A percentile compares a stretch with the other conserved stretches of the same genome.
These are phyloP conservation scores for Pulicaria dysenterica DNA, from an alignment of 129 eudicot genomes.

Conservation along the genomic window DNA sequence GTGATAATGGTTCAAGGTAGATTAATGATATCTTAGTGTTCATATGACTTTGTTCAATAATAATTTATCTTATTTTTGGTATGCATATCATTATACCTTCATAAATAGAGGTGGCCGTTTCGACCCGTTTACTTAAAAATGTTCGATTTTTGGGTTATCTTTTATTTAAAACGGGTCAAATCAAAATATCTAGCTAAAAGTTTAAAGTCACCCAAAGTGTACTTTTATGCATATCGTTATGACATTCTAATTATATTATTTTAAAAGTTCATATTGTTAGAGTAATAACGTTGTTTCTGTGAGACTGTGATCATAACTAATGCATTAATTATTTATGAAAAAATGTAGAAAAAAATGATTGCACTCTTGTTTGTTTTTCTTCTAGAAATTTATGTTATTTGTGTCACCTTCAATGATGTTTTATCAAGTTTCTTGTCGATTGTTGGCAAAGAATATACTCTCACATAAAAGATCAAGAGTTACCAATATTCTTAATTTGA, in stretches of 20 bases:
- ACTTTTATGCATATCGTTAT: background rate
- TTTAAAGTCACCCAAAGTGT: background rate
- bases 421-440: background rate
- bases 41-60: conserved; percentile 7
- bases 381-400: background rate
- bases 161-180: background rate
- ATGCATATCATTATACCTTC: background rate
- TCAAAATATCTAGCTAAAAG: conserved; percentile 1
- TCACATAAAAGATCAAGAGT: conserved; percentile 2
- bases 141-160: background rate
- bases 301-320: background rate
- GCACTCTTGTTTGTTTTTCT: background rate
- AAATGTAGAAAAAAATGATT: background rate
- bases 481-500: conserved; percentile 26
- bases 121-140: background rate
- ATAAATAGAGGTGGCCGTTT: background rate
- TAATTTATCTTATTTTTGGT: background rate
- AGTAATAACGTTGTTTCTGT: background rate
- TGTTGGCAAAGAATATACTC: conserved; percentile 23
- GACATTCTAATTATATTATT: background rate
- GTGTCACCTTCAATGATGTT: conserved; percentile 17
- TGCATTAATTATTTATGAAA: background rate
- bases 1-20: conserved; percentile 98
- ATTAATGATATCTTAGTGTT: conserved; percentile 1
- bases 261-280: background rate